These are phyloP conservation scores for Arthrobotrys sinensis DNA, from an alignment of 2,329 filamentous ascomycete species.

Conservation along the genomic window DNA sequence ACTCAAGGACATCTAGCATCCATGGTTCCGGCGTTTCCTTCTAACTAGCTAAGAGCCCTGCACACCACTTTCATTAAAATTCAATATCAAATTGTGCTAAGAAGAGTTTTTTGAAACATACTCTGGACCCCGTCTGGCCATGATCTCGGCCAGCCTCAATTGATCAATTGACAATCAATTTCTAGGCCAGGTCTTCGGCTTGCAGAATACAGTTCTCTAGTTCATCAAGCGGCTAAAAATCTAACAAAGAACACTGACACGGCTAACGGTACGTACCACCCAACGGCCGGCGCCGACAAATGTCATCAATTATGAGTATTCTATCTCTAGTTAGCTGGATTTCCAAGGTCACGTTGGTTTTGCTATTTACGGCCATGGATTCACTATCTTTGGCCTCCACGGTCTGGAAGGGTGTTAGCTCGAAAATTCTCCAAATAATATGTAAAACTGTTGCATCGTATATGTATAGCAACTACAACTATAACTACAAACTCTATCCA, in stretches of 20 bases:
- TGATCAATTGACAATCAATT: not conserved
- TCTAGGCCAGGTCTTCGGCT: not conserved
- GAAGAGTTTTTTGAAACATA: not conserved
- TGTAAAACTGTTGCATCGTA: conserved; percentile 3
- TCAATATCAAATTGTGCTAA: not conserved
- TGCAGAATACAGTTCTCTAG: not conserved
- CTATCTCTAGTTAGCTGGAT: not conserved
- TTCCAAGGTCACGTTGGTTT: conserved; percentile 14
- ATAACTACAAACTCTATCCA: conserved; percentile 10
- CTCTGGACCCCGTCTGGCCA: not conserved
- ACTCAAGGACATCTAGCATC: too few relatives aligned
- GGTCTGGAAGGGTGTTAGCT: not conserved
- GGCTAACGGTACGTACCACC: not conserved
- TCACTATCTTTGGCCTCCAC: conserved; percentile 6
- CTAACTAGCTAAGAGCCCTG: not conserved
- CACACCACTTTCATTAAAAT: not conserved
- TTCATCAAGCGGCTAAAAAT: not conserved
- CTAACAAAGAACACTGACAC: conserved; percentile 2
- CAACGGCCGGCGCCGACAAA: conserved; percentile 18
- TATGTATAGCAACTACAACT: conserved; percentile 3
- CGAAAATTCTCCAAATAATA: conserved; percentile 1
- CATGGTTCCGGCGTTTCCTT: too few relatives aligned
- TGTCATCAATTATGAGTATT: not conserved
- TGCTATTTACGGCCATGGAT: conserved; percentile 8
- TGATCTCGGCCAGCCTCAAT: not conserved